Evolutionary conservation across 257 asterid genomes (phyloP).

Genomic region (Scutellaria baicalensis): DNA sequence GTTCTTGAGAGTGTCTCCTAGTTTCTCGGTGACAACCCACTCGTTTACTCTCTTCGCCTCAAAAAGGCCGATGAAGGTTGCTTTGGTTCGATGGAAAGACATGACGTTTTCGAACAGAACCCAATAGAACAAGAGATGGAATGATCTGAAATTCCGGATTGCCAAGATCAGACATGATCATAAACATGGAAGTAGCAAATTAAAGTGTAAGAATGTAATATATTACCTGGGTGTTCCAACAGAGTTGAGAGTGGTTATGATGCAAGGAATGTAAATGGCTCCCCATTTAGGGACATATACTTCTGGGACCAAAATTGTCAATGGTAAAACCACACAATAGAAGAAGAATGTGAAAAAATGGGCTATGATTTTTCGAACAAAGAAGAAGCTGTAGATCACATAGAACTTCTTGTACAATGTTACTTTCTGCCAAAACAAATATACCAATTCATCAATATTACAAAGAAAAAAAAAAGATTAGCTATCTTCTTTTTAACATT

Average conservation of each 20-base stretch:
- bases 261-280: conserved; percentile 86
- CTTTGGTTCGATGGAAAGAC: conserved; percentile 96
- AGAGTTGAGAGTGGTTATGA: conserved; percentile 71
- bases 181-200: not conserved
- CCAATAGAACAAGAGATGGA: conserved; percentile 89
- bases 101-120: conserved; percentile 94
- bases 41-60: conserved; percentile 89
- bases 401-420: conserved; percentile 75
- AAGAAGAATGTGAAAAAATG: conserved; percentile 88
- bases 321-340: conserved; percentile 57
- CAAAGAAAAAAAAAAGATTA: no score
- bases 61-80: conserved; percentile 77
- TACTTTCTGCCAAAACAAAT: conserved; percentile 89
- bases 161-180: not conserved
- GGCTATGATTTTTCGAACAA: conserved; percentile 86
- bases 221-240: conserved; percentile 92
- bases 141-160: conserved; percentile 45
- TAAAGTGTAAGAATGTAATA: not conserved
- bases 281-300: conserved; percentile 81
- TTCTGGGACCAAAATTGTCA: conserved; percentile 56
- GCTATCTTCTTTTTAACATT: no score
- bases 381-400: conserved; percentile 98
- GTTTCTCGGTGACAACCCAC: conserved; percentile 98
- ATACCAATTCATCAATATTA: no score
- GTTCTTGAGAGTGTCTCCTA: conserved; percentile 73